Conservation (phyloP, 768 basidiomycete species). For the Serpula lacrymans region DNA sequence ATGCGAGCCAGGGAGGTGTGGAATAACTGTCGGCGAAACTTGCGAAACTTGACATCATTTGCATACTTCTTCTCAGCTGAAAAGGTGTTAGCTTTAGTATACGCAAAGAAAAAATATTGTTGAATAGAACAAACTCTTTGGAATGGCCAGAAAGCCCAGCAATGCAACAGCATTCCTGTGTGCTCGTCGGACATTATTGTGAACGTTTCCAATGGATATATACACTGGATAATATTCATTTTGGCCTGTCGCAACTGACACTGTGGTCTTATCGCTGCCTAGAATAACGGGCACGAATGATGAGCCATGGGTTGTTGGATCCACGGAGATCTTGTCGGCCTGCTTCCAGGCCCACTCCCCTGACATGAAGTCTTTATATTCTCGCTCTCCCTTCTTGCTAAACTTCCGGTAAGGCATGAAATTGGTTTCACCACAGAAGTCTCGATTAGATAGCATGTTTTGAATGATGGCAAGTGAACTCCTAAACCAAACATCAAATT, state of each 20-base stretch:
- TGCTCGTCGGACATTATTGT: slow-evolving; percentile 8
- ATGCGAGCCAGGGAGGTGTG: slow-evolving; percentile 26
- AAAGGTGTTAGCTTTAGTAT: slow-evolving; percentile 1
- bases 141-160: slow-evolving; percentile 25
- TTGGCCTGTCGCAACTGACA: slow-evolving; percentile 37
- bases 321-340: slow-evolving; percentile 22
- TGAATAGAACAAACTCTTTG: slow-evolving; percentile 22
- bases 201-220: slow-evolving; percentile 23
- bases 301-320: slow-evolving; percentile 24
- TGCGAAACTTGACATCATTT: slow-evolving; percentile 10
- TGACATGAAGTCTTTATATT: slow-evolving; percentile 33
- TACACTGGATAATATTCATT: slow-evolving; percentile 38
- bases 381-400: slow-evolving; percentile 10
- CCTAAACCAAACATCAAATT: slow-evolving; percentile 18
- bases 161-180: slow-evolving; percentile 22
- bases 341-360: slow-evolving; percentile 33
- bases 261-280: slow-evolving; percentile 42
- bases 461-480: slow-evolving; percentile 12
- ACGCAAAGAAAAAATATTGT: not conserved
- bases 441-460: slow-evolving; percentile 18
- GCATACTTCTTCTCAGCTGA: slow-evolving; percentile 3
- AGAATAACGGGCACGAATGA: slow-evolving; percentile 29
- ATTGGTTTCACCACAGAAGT: slow-evolving; percentile 20
- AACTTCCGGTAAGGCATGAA: slow-evolving; percentile 22
- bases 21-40: slow-evolving; percentile 23